Evolutionary conservation across 1,139 yeast species (phyloP).

Genomic region (Taphrina betulina): DNA sequence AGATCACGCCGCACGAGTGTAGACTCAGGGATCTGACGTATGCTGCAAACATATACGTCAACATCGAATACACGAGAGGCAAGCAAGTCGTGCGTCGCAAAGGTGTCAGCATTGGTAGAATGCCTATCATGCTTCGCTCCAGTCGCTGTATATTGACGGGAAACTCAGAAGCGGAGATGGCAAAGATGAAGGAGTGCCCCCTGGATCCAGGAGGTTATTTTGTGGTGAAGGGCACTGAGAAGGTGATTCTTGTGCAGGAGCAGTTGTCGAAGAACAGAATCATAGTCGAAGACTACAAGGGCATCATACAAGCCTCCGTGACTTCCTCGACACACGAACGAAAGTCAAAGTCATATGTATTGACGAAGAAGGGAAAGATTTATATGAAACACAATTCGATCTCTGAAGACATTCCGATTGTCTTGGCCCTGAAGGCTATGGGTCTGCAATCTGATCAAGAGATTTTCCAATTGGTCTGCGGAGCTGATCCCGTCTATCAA

Average conservation of each 20-base stretch:
- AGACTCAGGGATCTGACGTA: conserved; percentile 91
- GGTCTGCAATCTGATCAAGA: conserved; percentile 92
- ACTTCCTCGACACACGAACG: conserved; percentile 97
- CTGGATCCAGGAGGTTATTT: conserved; percentile 98
- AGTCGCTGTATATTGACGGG: conserved; percentile 85
- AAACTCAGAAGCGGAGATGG: conserved; percentile 78
- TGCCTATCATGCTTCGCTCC: conserved; percentile 96
- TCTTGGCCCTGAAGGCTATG: conserved; percentile 87
- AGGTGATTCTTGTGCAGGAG: conserved; percentile 93
- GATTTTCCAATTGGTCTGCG: conserved; percentile 90
- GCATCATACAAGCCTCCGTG: conserved; percentile 93
- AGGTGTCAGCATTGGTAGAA: conserved; percentile 90
- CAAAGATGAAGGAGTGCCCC: conserved; percentile 88
- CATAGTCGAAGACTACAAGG: conserved; percentile 93
- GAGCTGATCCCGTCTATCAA: conserved; percentile 81
- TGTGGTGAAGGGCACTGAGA: conserved; percentile 96
- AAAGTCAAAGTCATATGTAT: conserved; percentile 92
- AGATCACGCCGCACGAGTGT: conserved; percentile 91
- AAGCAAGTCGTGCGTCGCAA: conserved; percentile 84
- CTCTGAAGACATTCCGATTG: conserved; percentile 93
- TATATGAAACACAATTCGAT: conserved; percentile 92
- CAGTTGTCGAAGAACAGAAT: conserved; percentile 96
- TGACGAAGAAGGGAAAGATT: conserved; percentile 84
- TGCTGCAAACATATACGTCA: conserved; percentile 94
- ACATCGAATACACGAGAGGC: conserved; percentile 94